A percentile compares a stretch with the other conserved stretches of the same genome.
Conservation (phyloP, 495 filamentous ascomycete genomes). For the Cercophora scortea region DNA sequence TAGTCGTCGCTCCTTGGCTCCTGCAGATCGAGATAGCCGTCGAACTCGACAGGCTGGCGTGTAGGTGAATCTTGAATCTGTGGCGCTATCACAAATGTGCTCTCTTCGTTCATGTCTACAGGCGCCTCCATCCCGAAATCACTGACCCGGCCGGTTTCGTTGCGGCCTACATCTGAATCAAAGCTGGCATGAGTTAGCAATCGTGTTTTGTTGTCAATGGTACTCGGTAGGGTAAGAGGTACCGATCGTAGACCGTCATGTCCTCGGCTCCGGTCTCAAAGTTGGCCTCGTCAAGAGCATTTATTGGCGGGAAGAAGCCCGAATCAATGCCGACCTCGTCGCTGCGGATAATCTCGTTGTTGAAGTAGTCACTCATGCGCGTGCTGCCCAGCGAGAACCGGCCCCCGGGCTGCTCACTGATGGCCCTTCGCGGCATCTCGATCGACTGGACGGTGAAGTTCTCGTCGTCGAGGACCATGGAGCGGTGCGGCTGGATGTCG, state of each 20-base stretch:
- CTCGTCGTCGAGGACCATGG: conserved; percentile 58
- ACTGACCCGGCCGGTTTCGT: conserved; percentile 28
- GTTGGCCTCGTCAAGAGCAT: conserved; percentile 23
- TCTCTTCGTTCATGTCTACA: conserved; percentile 32
- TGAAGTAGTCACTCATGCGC: conserved; percentile 60
- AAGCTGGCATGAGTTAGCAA: conserved; percentile 21
- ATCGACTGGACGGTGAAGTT: conserved; percentile 61
- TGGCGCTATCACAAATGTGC: conserved; percentile 33
- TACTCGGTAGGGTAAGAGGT: neutral
- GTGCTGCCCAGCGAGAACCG: conserved; percentile 30
- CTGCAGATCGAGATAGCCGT: neutral
- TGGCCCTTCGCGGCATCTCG: conserved; percentile 58
- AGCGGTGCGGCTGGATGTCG: conserved; percentile 54
- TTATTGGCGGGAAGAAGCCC: conserved; percentile 31
- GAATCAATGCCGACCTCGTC: conserved; percentile 45
- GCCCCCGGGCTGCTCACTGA: conserved; percentile 42
- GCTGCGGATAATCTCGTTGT: conserved; percentile 26
- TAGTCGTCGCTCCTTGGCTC: conserved; percentile 17
- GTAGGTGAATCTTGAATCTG: conserved; percentile 15
- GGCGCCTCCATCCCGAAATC: conserved; percentile 42
- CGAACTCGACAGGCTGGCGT: neutral
- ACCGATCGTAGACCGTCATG: conserved; percentile 15
- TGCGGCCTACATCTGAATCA: conserved; percentile 27
- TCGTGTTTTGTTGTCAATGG: neutral
- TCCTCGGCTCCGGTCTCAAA: conserved; percentile 7